Evolutionary conservation across 1,139 yeast species (phyloP), one percentile per base, ranked within the genome.

Genomic region (Taiozyma sp.): DNA sequence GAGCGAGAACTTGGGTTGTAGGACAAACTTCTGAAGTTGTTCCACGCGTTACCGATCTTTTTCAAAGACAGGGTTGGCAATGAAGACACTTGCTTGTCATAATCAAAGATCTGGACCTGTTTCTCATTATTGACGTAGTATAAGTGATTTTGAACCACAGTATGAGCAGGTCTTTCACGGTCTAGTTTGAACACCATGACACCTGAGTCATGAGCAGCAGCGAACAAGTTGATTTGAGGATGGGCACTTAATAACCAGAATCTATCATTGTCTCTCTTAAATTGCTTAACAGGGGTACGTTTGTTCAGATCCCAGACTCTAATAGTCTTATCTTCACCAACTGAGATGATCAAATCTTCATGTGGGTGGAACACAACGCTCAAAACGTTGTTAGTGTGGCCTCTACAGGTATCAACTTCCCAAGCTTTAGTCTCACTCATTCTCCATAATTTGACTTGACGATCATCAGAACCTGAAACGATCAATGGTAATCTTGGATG

Each of bases 351-450:
- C 66, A 93, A 75, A 62, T 93, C 97, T 69, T 90, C 96, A 60
- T 82, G 83, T 43, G 99, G 98, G 64, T 93, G 97, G 80, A 95
- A 95, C 50, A 88, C 74, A 43, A 90, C 91, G 68, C 95, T 78
- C 52, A 91, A 83, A 51, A 93, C 96, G 65, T 89, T 90, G 65
- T 93, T 91, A 45, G 96, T 86, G 68, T 95, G 99, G 50, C 99
- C 99, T 64, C 99, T 81, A 70, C 97, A 93, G 43, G 98, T 89
- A 66, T 95, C 99, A 50, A 95, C 95, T 69, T 95, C 99, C 98
- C 99, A 95, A 34, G 99, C 99, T 71, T 91, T 90, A 40, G 96
- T 85, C 62, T 95, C 97, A 64, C 91, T 85, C 97, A 91, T 90
- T 70, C 99, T 81, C 99, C 99, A 95, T 60, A 95, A 76, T 70